Base-by-base conservation (phyloP, 176 grass and related monocot genomes). In the Oryza rufipogon region DNA sequence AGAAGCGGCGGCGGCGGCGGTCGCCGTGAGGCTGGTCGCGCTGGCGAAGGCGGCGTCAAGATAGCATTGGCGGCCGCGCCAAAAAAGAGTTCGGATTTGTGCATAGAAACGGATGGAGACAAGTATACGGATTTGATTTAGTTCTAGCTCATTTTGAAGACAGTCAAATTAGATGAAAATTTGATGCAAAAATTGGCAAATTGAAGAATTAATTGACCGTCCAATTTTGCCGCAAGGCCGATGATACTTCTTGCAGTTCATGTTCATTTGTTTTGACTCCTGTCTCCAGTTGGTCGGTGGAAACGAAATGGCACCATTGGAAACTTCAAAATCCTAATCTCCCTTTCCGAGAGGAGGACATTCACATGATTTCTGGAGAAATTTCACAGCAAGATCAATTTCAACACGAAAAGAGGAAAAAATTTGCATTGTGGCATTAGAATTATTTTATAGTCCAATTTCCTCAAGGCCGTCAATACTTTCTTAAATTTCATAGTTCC, bases 21-120 rank as follows among this genome's bases (percentile, higher is more conserved):
- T 80, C 86, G 74, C 85, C 80, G 45, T 83, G 81, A 82, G 75
- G 42, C 77, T 85, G 11, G 10, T 76, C 39, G 75, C 63, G 25
- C 68, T 80, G 68, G 76, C 69, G 3, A 92, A 78, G 77, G 65
- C 32, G 58, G 73, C 70, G 25, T 77, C 75, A 75, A 87, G 71
- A 80, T 88, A 73, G 68, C 52, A 22, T 14, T 51, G 38, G 81
- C 74, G 22, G 47, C 58, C 9, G 4, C 11, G 70, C 23, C 36
- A 41, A 70, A 64, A 4, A 73, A 48, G 56, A 70, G 2, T 19
- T 46, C 84, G 38, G 16, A 16, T 16, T 17, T 74, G 63, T 81
- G 54, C 47, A 84, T 71, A 63, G 19, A 28, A 73, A 42, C 58
- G 64, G 7, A 64, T 49, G 3, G 49, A 61, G 49, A 70, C 23